Evolutionary conservation across 306 rosid species (phyloP).

Genomic region (Psophocarpus tetragonolobus): DNA sequence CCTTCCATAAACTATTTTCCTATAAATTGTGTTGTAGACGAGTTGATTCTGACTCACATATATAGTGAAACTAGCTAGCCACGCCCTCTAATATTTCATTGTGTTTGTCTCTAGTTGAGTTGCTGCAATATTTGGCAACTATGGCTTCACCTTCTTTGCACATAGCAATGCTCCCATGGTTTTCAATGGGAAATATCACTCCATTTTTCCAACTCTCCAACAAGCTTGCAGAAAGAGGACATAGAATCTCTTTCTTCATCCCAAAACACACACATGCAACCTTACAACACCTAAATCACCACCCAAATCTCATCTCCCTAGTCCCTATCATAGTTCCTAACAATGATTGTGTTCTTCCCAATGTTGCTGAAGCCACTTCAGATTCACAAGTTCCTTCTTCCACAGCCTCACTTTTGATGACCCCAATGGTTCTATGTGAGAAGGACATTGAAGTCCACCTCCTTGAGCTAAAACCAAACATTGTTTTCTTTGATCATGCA

Average conservation of each 20-base stretch:
- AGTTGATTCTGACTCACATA: background rate
- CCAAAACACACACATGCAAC: background rate
- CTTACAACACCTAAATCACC: background rate
- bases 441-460: slow-evolving; percentile 11
- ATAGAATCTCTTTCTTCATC: background rate
- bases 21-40: background rate
- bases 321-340: background rate
- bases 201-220: background rate
- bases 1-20: background rate
- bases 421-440: background rate
- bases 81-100: background rate
- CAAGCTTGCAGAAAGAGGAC: background rate
- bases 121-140: background rate
- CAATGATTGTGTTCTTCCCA: background rate
- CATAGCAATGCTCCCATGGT: background rate
- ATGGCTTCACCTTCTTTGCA: slow-evolving; percentile 15
- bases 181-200: background rate
- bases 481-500: background rate
- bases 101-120: background rate
- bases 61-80: background rate
- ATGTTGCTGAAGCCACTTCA: background rate
- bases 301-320: background rate
- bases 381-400: background rate
- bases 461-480: background rate
- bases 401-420: background rate